A percentile compares a stretch with the other conserved stretches of the same genome.
Evolutionary conservation across 1,284 basidiomycete genomes (phyloP).

Genomic region (Marasmius fiardii): DNA sequence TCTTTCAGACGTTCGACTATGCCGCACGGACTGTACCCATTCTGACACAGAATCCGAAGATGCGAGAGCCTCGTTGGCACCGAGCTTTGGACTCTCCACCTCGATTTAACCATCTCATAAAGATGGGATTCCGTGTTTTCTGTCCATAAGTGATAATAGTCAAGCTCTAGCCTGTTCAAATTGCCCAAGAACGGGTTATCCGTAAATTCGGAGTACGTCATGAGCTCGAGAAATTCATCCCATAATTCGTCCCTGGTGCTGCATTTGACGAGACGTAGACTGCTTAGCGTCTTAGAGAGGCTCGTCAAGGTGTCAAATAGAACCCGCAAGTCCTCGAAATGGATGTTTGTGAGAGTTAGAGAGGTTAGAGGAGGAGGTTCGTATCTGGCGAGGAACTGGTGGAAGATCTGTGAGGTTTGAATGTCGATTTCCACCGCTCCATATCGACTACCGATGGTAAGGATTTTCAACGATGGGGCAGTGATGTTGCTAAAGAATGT

Average conservation of each 20-base stretch:
- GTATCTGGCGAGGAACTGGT: neutral
- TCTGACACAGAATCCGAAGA: too few species aligned
- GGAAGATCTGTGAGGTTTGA: neutral
- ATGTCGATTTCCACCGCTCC: neutral
- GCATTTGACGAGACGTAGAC: neutral
- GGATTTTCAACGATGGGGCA: neutral
- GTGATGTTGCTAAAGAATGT: neutral
- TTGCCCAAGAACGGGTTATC: neutral
- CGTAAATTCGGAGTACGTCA: neutral
- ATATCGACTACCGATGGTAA: neutral
- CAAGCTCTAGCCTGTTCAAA: neutral
- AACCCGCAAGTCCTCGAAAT: neutral
- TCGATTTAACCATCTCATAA: neutral
- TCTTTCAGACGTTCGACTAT: too few species aligned
- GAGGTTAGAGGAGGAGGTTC: neutral
- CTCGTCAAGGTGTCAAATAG: neutral
- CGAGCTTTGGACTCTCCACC: neutral
- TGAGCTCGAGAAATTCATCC: neutral
- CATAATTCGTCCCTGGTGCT: neutral
- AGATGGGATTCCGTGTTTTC: neutral
- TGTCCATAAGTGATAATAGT: neutral
- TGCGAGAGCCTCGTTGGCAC: too few species aligned
- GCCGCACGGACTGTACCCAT: too few species aligned
- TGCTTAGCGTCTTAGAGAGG: neutral
- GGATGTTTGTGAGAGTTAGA: neutral